A percentile compares a stretch with the other conserved stretches of the same genome.
Conservation (phyloP, 2,329 filamentous ascomycete genomes). For the Curvularia lunata region DNA sequence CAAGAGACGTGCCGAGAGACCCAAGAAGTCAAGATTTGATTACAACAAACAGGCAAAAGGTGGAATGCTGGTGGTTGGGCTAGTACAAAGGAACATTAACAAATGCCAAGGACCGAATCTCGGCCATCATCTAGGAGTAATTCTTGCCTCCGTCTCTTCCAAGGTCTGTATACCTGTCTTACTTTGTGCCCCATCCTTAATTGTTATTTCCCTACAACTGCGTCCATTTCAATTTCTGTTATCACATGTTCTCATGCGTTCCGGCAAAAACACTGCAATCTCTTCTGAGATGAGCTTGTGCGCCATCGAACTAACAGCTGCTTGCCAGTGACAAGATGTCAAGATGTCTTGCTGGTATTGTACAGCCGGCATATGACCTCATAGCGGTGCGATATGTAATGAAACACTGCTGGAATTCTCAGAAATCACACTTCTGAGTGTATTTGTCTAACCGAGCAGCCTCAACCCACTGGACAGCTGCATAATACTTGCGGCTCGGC, state of each 20-base stretch:
- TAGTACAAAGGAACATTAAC: neutral
- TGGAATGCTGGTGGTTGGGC: neutral
- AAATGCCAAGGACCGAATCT: neutral
- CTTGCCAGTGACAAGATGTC: neutral
- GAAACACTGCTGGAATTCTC: neutral
- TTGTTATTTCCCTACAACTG: neutral
- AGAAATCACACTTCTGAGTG: neutral
- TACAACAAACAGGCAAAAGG: neutral
- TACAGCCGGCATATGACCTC: neutral
- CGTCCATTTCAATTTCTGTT: neutral
- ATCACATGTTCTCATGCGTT: neutral
- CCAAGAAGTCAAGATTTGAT: neutral
- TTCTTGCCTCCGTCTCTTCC: neutral
- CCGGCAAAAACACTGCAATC: neutral
- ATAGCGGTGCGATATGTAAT: neutral
- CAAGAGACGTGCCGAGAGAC: neutral
- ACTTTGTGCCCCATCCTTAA: neutral
- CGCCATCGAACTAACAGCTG: neutral
- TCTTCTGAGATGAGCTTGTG: neutral
- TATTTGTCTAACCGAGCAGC: neutral
- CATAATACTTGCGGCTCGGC: constrained; percentile 32
- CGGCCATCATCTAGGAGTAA: neutral
- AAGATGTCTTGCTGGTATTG: neutral
- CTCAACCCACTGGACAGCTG: neutral
- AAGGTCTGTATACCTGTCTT: neutral